Conservation (phyloP, 306 rosid genomes). For the Malus sieversii region DNA sequence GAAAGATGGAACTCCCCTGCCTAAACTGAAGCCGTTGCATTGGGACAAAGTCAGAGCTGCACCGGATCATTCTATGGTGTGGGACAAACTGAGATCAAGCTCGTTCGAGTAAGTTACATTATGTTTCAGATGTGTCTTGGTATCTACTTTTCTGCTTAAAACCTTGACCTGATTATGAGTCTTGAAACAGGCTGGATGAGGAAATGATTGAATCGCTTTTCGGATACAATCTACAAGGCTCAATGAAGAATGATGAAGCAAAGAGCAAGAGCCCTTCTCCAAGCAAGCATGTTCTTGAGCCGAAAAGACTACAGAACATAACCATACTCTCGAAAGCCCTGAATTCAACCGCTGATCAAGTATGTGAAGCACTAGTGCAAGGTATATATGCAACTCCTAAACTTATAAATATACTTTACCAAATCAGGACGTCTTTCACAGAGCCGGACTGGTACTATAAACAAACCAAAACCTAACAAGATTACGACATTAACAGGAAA, state of each 20-base stretch:
- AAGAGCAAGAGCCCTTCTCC: slow-evolving; percentile 92
- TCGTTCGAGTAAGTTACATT: slow-evolving; percentile 79
- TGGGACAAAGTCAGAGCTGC: slow-evolving; percentile 99
- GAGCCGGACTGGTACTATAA: not conserved
- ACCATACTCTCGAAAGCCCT: slow-evolving; percentile 89
- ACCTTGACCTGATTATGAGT: slow-evolving; percentile 7
- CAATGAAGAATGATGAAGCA: slow-evolving; percentile 67
- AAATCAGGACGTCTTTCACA: not conserved
- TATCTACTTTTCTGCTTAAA: not conserved
- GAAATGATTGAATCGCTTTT: slow-evolving; percentile 98
- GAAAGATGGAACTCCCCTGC: slow-evolving; percentile 70
- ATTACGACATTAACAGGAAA: slow-evolving; percentile 37
- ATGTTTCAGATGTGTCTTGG: too few relatives aligned
- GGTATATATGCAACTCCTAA: slow-evolving; percentile 38
- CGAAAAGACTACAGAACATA: slow-evolving; percentile 92
- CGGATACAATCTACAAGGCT: slow-evolving; percentile 74
- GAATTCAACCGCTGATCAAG: slow-evolving; percentile 65
- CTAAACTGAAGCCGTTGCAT: slow-evolving; percentile 94
- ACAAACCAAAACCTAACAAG: not conserved
- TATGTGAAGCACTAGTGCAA: slow-evolving; percentile 69
- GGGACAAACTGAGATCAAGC: slow-evolving; percentile 90
- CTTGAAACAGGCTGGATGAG: slow-evolving; percentile 73
- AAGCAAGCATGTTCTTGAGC: slow-evolving; percentile 87
- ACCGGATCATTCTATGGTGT: slow-evolving; percentile 84
- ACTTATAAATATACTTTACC: not conserved